Base-by-base conservation (phyloP, 305 asterid species). In the Coffea humblotiana region DNA sequence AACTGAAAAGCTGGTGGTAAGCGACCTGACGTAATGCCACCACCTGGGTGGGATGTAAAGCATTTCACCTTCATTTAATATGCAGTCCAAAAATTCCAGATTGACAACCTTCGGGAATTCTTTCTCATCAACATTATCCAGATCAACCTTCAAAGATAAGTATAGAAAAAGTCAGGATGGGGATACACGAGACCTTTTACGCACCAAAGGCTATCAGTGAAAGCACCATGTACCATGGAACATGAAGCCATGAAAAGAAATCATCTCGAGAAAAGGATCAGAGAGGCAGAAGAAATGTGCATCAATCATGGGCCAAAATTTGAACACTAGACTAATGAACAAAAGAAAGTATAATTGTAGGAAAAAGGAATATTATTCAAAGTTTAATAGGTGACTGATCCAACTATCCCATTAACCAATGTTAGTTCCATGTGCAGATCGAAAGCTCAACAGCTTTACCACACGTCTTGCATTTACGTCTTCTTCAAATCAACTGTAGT, bases 21-120 rank as follows among this genome's bases (percentile, higher is more conserved):
- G 97, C 70, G 98, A 96, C 52, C 97, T 90, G 73, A 96, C 97
- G 64, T 96, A 96, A 86, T 96, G 98, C 99, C 99, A 96, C 97
- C 99, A 96, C 83, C 89, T 96, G 10, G 99, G 98, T 85, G 99
- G 99, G 72, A 96, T 94, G 86, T 96, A 96, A n/a, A 96, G 92
- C 99, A 96, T 94, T 85, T 96, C 97, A 52, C 98, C 98, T 90
- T 96, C 99, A 86, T 94, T 98, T 70, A 96, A 85, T 81, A 94
- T 84, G 94, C 99, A 96, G 83, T 96, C 99, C 75, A 89, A 60
- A 77, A 94, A 96, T 25, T 91, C 97, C 87, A 94, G 82, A 73
- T 89, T 91, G 76, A 71, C 32, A 49, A 91, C 82, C 76, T 84
- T 90, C 0, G 97, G 97, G 75, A 91, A 94, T 88, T 92, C 94